Conservation (phyloP, 805 yeast species). For the Candida vartiovaarae region DNA sequence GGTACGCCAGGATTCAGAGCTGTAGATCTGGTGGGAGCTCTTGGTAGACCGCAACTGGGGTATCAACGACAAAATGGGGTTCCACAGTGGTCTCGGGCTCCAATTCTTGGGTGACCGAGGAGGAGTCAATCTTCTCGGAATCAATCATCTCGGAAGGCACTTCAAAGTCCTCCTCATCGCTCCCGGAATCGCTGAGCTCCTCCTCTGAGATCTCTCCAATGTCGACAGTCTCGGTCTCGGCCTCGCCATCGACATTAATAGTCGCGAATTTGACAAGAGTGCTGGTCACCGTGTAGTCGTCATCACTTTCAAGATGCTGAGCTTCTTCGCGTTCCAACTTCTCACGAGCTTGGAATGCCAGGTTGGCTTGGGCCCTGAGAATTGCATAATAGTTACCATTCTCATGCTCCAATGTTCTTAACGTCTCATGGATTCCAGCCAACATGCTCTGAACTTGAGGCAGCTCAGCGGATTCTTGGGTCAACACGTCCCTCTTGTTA, state of each 20-base stretch:
- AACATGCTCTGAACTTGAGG: slow-evolving; percentile 26
- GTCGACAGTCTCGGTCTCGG: slow-evolving; percentile 12
- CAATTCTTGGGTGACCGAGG: background rate
- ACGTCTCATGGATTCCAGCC: slow-evolving; percentile 30
- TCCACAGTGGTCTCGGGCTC: slow-evolving; percentile 4
- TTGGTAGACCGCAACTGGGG: slow-evolving; percentile 1
- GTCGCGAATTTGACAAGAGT: slow-evolving; percentile 13
- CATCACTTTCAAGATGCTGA: slow-evolving; percentile 10
- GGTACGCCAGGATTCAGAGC: no score
- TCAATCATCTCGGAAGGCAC: slow-evolving; percentile 1
- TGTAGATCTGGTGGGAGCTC: no score
- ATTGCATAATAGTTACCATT: slow-evolving; percentile 53
- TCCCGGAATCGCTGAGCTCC: slow-evolving; percentile 8
- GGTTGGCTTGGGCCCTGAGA: slow-evolving; percentile 49
- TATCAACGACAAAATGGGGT: slow-evolving; percentile 3
- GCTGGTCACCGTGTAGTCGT: slow-evolving; percentile 10
- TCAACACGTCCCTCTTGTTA: slow-evolving; percentile 46
- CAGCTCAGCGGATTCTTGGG: slow-evolving; percentile 28
- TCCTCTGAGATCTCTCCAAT: slow-evolving; percentile 10
- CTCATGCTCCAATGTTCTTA: slow-evolving; percentile 47
- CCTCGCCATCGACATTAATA: slow-evolving; percentile 11
- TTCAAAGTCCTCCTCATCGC: slow-evolving; percentile 6
- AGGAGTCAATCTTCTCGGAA: background rate
- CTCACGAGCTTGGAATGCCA: slow-evolving; percentile 51
- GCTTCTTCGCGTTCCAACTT: slow-evolving; percentile 28